Evolutionary conservation across 306 rosid genomes (phyloP).

Genomic region (Casuarina glauca): DNA sequence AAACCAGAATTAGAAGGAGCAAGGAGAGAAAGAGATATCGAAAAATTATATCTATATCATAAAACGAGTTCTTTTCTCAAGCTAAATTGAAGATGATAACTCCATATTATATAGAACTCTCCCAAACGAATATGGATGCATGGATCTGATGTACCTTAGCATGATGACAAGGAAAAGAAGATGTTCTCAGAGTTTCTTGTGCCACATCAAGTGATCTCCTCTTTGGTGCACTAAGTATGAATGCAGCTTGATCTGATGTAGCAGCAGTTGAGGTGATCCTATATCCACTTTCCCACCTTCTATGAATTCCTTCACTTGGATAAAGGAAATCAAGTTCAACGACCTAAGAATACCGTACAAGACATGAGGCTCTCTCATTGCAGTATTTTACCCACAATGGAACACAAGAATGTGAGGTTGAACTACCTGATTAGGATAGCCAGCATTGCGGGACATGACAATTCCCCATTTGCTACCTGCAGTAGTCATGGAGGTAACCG

Average conservation of each 20-base stretch:
- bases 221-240: constrained; percentile 47
- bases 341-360: constrained; percentile 27
- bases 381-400: constrained; percentile 1
- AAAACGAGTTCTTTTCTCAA: neutral
- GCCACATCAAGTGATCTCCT: constrained; percentile 40
- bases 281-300: constrained; percentile 48
- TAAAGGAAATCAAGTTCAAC: constrained; percentile 49
- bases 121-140: neutral
- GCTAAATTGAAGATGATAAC: neutral
- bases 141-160: constrained; percentile 36
- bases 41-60: neutral
- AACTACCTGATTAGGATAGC: constrained; percentile 44
- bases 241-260: constrained; percentile 50
- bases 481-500: constrained; percentile 48
- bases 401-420: neutral
- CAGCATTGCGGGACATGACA: constrained; percentile 48
- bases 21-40: neutral
- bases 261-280: constrained; percentile 49
- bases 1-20: neutral
- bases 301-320: constrained; percentile 52
- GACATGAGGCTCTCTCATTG: constrained; percentile 12
- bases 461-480: constrained; percentile 49
- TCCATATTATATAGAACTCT: constrained; percentile 1
- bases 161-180: constrained; percentile 40
- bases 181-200: constrained; percentile 47